phyloP scores from a whole-genome alignment of 2,329 filamentous ascomycete species.

The Graphiopsis chlorocephala region DNA sequence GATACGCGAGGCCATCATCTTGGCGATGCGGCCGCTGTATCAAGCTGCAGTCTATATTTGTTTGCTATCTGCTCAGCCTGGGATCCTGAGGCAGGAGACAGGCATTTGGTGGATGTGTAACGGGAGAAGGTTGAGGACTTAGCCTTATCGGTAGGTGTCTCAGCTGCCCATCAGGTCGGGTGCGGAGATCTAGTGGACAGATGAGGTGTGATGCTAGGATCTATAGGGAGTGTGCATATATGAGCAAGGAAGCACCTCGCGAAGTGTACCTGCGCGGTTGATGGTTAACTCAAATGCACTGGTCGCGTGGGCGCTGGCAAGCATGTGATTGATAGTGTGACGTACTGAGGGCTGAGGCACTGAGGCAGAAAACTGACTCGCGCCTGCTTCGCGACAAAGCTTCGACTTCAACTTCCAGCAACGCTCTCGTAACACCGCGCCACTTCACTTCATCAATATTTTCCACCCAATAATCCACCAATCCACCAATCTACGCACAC shows the following conservation, averaged over 20 bases:
- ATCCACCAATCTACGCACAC: background rate
- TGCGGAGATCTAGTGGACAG: background rate
- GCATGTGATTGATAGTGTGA: constrained; percentile 4
- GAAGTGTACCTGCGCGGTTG: background rate
- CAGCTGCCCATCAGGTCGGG: background rate
- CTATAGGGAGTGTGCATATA: background rate
- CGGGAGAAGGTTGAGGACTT: background rate
- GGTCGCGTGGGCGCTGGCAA: background rate
- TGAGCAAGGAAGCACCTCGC: background rate
- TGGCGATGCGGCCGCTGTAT: constrained; percentile 1
- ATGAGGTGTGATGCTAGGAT: background rate
- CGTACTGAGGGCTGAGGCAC: background rate
- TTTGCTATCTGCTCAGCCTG: background rate
- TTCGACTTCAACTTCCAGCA: background rate
- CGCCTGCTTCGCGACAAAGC: constrained; percentile 3
- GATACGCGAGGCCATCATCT: constrained; percentile 54
- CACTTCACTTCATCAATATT: background rate
- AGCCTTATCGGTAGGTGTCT: constrained; percentile 4
- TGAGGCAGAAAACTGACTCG: background rate
- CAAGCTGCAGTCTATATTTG: background rate
- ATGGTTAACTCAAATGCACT: background rate
- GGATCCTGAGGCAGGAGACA: background rate
- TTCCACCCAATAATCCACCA: background rate
- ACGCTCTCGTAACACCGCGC: background rate
- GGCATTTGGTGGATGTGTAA: background rate